Percentiles rank a stretch among this genome's conserved stretches.
Evolutionary conservation across 2,329 filamentous ascomycete species (phyloP).

Genomic region (Colletotrichum shisoi): DNA sequence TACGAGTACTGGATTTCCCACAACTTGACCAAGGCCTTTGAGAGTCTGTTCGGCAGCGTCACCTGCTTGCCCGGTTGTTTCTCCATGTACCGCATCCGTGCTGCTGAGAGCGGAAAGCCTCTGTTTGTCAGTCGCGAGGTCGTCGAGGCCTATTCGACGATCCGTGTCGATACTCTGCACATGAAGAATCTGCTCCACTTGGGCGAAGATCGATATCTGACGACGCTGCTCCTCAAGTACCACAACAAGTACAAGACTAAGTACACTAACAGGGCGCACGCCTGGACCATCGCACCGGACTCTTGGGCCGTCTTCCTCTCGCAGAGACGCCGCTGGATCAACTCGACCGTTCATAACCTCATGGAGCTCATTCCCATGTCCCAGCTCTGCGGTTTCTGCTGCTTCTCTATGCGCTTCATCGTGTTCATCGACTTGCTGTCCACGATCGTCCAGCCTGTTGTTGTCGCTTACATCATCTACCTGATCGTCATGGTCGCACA

Average conservation of each 20-base stretch:
- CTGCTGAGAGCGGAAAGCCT: slow-evolving; percentile 92
- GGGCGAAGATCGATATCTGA: slow-evolving; percentile 96
- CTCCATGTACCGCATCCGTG: slow-evolving; percentile 97
- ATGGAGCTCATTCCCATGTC: slow-evolving; percentile 92
- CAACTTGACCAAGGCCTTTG: slow-evolving; percentile 95
- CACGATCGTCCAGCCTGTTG: slow-evolving; percentile 90
- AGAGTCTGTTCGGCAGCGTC: slow-evolving; percentile 94
- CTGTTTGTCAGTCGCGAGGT: slow-evolving; percentile 95
- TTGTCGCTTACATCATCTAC: slow-evolving; percentile 87
- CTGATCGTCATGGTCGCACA: slow-evolving; percentile 77
- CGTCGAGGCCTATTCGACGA: slow-evolving; percentile 85
- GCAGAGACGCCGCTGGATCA: slow-evolving; percentile 99
- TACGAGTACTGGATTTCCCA: slow-evolving; percentile 99
- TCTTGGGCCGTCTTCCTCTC: slow-evolving; percentile 95
- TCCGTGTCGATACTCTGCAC: slow-evolving; percentile 95
- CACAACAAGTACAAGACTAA: slow-evolving; percentile 98
- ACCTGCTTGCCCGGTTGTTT: slow-evolving; percentile 99
- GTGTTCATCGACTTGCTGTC: slow-evolving; percentile 94
- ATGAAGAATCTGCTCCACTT: slow-evolving; percentile 98
- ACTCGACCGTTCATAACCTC: slow-evolving; percentile 97
- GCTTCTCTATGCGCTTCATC: slow-evolving; percentile 98
- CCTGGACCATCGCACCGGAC: slow-evolving; percentile 97
- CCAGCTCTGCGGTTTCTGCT: slow-evolving; percentile 98
- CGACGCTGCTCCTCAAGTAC: slow-evolving; percentile 89
- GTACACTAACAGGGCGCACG: slow-evolving; percentile 89